A percentile compares a stretch with the other conserved stretches of the same genome.
These are phyloP conservation scores for Xylaria scruposa DNA, from an alignment of 495 filamentous ascomycete genomes.

Conservation along the genomic window DNA sequence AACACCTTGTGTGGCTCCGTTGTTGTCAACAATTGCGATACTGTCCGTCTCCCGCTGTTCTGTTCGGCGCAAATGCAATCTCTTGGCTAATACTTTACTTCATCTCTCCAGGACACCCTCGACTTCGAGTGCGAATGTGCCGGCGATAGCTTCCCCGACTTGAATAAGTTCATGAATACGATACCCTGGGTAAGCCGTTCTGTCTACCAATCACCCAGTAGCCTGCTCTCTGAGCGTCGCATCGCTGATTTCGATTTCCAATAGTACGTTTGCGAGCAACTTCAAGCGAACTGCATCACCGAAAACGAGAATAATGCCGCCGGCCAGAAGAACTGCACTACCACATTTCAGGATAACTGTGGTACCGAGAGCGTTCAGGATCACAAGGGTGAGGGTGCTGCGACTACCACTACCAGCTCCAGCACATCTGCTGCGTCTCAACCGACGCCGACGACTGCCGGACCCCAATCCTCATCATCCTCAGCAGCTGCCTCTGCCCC, in stretches of 20 bases:
- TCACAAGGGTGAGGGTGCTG: conserved; percentile 38
- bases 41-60: conserved; percentile 34
- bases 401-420: conserved; percentile 32
- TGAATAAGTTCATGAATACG: conserved; percentile 43
- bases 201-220: background rate
- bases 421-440: conserved; percentile 31
- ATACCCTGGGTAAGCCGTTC: conserved; percentile 43
- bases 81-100: conserved; percentile 1
- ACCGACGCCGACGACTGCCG: conserved; percentile 28
- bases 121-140: conserved; percentile 46
- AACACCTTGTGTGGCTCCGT: conserved; percentile 40
- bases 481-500: conserved; percentile 41
- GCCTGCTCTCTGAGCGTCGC: background rate
- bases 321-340: conserved; percentile 45
- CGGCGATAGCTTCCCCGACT: conserved; percentile 42
- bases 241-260: conserved; percentile 19
- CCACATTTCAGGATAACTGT: conserved; percentile 41
- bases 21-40: conserved; percentile 39
- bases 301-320: conserved; percentile 38
- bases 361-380: conserved; percentile 44
- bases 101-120: conserved; percentile 33
- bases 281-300: conserved; percentile 43
- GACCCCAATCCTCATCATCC: conserved; percentile 29
- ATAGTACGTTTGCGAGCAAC: conserved; percentile 47
- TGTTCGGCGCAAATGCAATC: background rate